Evolutionary conservation across 805 yeast genomes (phyloP).

Genomic region (Candida maesae): DNA sequence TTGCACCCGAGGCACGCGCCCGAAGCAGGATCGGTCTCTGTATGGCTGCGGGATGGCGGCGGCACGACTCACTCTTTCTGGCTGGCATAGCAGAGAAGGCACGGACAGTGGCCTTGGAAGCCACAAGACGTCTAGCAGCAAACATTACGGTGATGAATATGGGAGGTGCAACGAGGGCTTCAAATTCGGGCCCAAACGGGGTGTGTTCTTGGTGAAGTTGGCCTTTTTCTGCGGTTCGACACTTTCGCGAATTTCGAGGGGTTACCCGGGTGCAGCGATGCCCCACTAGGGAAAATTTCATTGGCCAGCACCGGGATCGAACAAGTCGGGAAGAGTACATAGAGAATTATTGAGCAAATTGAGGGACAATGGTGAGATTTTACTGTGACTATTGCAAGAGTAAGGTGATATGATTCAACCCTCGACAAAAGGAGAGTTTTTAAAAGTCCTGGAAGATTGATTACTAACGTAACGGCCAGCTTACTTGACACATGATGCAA

Average conservation of each 20-base stretch:
- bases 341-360: neutral
- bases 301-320: slow-evolving; percentile 5
- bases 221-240: slow-evolving; percentile 1
- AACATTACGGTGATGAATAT: slow-evolving; percentile 17
- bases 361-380: slow-evolving; percentile 52
- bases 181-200: neutral
- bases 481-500: slow-evolving; percentile 82
- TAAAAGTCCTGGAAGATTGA: neutral
- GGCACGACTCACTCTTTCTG: slow-evolving; percentile 26
- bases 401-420: no score
- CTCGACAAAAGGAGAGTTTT: no score
- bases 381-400: slow-evolving; percentile 76
- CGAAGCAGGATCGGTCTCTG: neutral
- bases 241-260: neutral
- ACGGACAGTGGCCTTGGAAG: slow-evolving; percentile 29
- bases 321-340: neutral
- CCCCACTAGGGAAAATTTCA: slow-evolving; percentile 8
- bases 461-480: slow-evolving; percentile 30
- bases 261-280: neutral
- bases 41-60: neutral
- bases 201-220: neutral
- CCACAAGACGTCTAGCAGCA: slow-evolving; percentile 23
- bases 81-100: slow-evolving; percentile 34
- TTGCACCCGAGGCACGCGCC: no score
- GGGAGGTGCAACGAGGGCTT: neutral